These are phyloP conservation scores for Laguncularia racemosa DNA, from an alignment of 345 rosid genomes.

Conservation along the genomic window DNA sequence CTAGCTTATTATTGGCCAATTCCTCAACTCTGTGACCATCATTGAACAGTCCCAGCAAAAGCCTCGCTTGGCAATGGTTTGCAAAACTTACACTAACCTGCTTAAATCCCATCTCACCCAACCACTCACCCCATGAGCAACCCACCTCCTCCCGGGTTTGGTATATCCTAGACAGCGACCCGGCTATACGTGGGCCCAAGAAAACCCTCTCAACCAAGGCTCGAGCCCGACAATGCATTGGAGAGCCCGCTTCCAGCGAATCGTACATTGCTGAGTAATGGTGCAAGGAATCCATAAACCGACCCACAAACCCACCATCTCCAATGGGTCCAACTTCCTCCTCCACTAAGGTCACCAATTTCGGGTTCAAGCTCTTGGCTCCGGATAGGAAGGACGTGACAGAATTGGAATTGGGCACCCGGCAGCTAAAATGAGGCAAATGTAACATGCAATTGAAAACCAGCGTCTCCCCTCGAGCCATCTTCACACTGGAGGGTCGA, in stretches of 20 bases:
- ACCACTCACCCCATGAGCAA: constrained; percentile 47
- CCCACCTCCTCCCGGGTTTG: constrained; percentile 16
- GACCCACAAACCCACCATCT: constrained; percentile 49
- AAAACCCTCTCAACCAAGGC: constrained; percentile 63
- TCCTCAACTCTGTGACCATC: constrained; percentile 80
- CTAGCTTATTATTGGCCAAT: constrained; percentile 46
- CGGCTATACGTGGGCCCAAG: constrained; percentile 56
- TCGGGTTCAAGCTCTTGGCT: constrained; percentile 48
- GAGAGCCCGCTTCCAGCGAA: constrained; percentile 72
- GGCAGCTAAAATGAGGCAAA: constrained; percentile 56
- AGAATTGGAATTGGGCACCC: constrained; percentile 45
- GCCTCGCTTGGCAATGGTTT: constrained; percentile 81
- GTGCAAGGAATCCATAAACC: constrained; percentile 77
- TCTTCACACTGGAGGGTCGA: constrained; percentile 38
- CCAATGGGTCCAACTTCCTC: constrained; percentile 53
- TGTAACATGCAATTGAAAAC: constrained; percentile 75
- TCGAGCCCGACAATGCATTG: constrained; percentile 52
- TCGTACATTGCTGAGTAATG: constrained; percentile 82
- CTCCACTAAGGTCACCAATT: constrained; percentile 51
- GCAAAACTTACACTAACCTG: constrained; percentile 55
- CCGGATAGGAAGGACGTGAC: constrained; percentile 54
- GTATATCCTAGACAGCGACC: constrained; percentile 47
- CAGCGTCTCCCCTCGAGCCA: constrained; percentile 71
- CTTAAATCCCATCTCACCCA: constrained; percentile 35
- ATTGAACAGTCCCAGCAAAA: constrained; percentile 61